A percentile compares a stretch with the other conserved stretches of the same genome.
Conservation (phyloP, 306 rosid species). For the Lathyrus tuberosus region DNA sequence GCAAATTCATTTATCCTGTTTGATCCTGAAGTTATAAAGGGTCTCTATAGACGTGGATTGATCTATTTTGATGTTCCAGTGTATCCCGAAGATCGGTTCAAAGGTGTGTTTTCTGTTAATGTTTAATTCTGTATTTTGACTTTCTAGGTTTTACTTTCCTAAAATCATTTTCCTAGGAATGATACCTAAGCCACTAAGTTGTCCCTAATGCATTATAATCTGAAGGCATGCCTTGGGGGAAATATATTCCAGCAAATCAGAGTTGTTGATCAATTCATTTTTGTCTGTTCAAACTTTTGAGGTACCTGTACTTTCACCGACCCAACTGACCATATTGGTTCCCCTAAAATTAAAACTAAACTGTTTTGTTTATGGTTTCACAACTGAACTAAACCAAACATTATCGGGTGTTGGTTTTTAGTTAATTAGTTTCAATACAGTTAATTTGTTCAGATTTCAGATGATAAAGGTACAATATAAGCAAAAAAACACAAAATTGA, state of each 20-base stretch:
- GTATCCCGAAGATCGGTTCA: constrained; percentile 88
- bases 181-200: constrained; percentile 11
- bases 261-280: constrained; percentile 12
- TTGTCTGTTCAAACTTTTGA: constrained; percentile 26
- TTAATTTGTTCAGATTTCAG: not conserved
- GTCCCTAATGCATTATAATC: constrained; percentile 18
- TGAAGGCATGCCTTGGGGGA: constrained; percentile 25
- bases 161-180: constrained; percentile 8
- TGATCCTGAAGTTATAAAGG: constrained; percentile 77
- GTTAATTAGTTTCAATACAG: not conserved
- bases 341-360: constrained; percentile 21
- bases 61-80: constrained; percentile 96
- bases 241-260: constrained; percentile 13
- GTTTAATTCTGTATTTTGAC: constrained; percentile 28
- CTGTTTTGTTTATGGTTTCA: not conserved
- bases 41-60: constrained; percentile 80
- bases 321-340: not conserved
- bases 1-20: constrained; percentile 81
- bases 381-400: not conserved
- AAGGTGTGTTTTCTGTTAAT: constrained; percentile 54
- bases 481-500: no score
- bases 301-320: constrained; percentile 4
- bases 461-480: no score
- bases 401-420: constrained; percentile 6
- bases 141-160: constrained; percentile 19